phyloP scores from a whole-genome alignment of 805 yeast genomes.

The Teunomyces barrocoloradensis region DNA sequence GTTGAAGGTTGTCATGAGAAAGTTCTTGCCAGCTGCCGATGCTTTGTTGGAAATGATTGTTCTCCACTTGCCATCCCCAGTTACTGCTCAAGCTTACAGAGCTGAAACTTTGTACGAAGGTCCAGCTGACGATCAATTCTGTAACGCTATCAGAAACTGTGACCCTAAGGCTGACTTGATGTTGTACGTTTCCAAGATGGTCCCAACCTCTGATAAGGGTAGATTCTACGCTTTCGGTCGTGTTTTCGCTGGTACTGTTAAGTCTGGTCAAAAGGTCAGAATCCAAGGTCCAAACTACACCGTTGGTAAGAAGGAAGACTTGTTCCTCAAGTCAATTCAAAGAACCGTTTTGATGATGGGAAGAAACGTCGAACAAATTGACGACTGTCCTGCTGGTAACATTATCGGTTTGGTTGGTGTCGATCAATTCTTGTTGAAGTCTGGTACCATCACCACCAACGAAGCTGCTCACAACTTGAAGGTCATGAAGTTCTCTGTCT shows the following conservation, averaged over 20 bases:
- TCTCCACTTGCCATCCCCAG: conserved; percentile 98
- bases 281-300: conserved; percentile 99
- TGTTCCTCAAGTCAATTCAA: conserved; percentile 95
- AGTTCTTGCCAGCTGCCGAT: conserved; percentile 99
- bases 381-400: conserved; percentile 99
- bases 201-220: conserved; percentile 99
- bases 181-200: conserved; percentile 99
- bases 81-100: conserved; percentile 98
- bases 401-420: conserved; percentile 99
- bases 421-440: conserved; percentile 98
- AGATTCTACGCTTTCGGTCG: conserved; percentile 99
- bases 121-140: conserved; percentile 89
- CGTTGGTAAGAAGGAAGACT: conserved; percentile 97
- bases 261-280: conserved; percentile 98
- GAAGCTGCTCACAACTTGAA: conserved; percentile 98
- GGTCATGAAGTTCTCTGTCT: conserved; percentile 99
- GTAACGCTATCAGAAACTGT: conserved; percentile 94
- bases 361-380: conserved; percentile 95
- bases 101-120: conserved; percentile 99
- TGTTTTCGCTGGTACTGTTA: conserved; percentile 99
- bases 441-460: conserved; percentile 97
- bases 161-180: conserved; percentile 97
- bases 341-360: conserved; percentile 99
- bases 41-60: conserved; percentile 99
- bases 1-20: conserved; percentile 97